Conservation (phyloP, 768 basidiomycete species). For the Gelatoporia subvermispora region DNA sequence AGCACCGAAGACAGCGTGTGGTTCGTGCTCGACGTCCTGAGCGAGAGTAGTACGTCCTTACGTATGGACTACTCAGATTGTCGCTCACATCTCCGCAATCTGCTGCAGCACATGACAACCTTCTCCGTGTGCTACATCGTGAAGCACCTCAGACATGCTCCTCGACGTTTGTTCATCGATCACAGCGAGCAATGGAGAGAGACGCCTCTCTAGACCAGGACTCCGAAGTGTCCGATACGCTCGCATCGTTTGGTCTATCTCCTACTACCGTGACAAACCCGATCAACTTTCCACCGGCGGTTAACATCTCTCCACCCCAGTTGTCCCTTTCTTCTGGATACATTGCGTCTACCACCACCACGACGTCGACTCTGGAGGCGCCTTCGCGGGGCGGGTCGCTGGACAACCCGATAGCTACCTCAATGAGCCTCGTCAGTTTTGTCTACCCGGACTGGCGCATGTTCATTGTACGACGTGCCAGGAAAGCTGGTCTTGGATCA, state of each 20-base stretch:
- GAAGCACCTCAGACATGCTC: constrained; percentile 10
- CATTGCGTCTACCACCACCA: constrained; percentile 1
- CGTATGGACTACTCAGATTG: no score
- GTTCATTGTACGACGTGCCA: constrained; percentile 44
- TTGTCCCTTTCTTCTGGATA: background rate
- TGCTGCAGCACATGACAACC: constrained; percentile 6
- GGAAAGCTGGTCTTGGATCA: constrained; percentile 55
- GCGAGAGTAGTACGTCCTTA: constrained; percentile 15
- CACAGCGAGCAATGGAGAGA: constrained; percentile 5
- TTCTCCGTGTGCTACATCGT: constrained; percentile 20
- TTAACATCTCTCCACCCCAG: no score
- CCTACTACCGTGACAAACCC: no score
- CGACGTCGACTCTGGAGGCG: background rate
- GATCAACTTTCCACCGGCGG: no score
- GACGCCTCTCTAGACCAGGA: background rate
- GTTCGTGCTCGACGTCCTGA: constrained; percentile 20
- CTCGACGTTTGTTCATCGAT: constrained; percentile 16
- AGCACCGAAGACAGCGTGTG: constrained; percentile 11
- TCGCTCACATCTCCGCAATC: no score
- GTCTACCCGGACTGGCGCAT: constrained; percentile 69
- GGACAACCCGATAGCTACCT: background rate
- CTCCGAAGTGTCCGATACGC: background rate
- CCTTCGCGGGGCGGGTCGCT: background rate
- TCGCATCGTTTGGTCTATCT: background rate
- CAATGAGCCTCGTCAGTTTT: constrained; percentile 14